A percentile compares a stretch with the other conserved stretches of the same genome.
phyloP scores from a whole-genome alignment of 2,329 filamentous ascomycete genomes.

The Fusarium sp. region DNA sequence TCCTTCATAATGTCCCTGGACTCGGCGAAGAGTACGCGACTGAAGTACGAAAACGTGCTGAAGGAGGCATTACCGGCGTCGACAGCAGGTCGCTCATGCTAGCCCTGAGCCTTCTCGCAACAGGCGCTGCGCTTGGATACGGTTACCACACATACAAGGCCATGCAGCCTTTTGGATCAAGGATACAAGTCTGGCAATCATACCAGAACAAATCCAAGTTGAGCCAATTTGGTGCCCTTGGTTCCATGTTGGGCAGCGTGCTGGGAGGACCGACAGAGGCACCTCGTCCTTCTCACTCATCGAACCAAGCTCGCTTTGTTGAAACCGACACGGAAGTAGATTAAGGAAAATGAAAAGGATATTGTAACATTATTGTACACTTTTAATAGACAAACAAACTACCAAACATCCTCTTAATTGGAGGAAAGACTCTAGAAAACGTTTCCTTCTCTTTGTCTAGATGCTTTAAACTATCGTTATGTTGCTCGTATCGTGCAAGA shows the following conservation, averaged over 20 bases:
- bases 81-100: conserved; percentile 50
- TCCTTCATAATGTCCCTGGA: conserved; percentile 51
- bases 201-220: conserved; percentile 49
- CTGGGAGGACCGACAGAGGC: conserved; percentile 43
- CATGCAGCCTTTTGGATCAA: conserved; percentile 59
- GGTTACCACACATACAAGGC: conserved; percentile 54
- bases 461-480: conserved; percentile 20
- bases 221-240: conserved; percentile 59
- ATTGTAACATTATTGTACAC: conserved; percentile 38
- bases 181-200: conserved; percentile 56
- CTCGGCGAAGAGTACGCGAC: conserved; percentile 51
- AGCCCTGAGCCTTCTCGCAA: conserved; percentile 49
- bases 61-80: conserved; percentile 48
- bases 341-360: conserved; percentile 30
- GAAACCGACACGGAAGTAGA: conserved; percentile 53
- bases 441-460: conserved; percentile 25
- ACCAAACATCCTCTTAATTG: neutral
- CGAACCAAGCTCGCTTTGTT: conserved; percentile 46
- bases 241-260: conserved; percentile 56
- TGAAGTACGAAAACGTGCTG: conserved; percentile 53
- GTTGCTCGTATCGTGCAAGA: neutral
- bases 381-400: conserved; percentile 24
- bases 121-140: conserved; percentile 55
- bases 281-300: conserved; percentile 13
- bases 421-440: conserved; percentile 22